Conservation (phyloP, 805 yeast genomes). For the Wickerhamiella kazuoi region DNA sequence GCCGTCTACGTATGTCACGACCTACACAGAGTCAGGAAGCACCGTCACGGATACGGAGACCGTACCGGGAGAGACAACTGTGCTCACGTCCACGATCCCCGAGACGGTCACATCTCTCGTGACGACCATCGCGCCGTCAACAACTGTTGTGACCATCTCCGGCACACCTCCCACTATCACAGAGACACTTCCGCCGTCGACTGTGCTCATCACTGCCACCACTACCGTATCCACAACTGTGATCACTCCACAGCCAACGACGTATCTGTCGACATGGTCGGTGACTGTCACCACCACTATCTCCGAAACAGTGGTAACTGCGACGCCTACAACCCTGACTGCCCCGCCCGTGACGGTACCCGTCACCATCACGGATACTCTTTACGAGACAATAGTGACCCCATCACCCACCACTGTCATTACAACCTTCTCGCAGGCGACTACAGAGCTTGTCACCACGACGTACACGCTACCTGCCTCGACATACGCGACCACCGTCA, state of each 20-base stretch:
- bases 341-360: neutral
- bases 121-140: neutral
- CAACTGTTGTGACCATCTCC: neutral
- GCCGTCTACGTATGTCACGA: neutral
- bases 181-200: neutral
- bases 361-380: neutral
- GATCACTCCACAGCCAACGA: neutral
- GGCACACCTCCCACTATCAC: neutral
- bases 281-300: neutral
- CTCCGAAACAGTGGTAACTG: neutral
- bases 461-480: neutral
- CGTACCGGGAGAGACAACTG: neutral
- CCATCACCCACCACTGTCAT: neutral
- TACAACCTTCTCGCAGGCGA: neutral
- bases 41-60: neutral
- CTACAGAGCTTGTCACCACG: neutral
- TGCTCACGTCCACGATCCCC: neutral
- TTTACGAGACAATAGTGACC: neutral
- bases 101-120: neutral
- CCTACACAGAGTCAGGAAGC: neutral
- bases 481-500: neutral
- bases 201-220: neutral
- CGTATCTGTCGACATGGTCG: neutral
- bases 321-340: neutral
- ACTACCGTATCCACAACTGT: neutral